These are phyloP conservation scores for Chaetomium sp. DNA, from an alignment of 2,329 filamentous ascomycete genomes.

Conservation along the genomic window DNA sequence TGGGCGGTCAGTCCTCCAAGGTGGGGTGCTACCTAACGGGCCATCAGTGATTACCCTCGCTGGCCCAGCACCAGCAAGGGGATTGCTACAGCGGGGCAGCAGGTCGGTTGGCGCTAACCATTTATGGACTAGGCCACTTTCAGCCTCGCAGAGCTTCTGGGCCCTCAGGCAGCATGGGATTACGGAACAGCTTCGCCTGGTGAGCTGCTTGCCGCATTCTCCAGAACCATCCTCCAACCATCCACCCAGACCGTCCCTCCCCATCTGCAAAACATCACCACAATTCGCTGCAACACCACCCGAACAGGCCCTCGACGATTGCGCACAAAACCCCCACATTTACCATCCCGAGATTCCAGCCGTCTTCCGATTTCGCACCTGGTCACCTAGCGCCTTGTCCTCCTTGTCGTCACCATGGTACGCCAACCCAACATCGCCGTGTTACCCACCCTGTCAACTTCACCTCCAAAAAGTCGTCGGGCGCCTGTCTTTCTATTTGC, in stretches of 20 bases:
- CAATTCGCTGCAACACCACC: background rate
- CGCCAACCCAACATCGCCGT: background rate
- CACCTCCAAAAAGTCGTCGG: background rate
- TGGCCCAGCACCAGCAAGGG: background rate
- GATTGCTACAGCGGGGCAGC: constrained; percentile 8
- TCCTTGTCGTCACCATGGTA: constrained; percentile 22
- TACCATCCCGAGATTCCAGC: background rate
- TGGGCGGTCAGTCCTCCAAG: background rate
- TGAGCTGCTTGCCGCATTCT: constrained; percentile 7
- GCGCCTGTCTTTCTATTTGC: background rate
- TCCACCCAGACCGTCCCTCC: constrained; percentile 1
- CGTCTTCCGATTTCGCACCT: background rate
- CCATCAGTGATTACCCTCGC: too few relatives aligned
- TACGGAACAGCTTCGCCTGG: constrained; percentile 24
- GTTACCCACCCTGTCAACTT: too few relatives aligned
- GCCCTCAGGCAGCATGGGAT: constrained; percentile 27
- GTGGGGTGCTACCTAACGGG: background rate
- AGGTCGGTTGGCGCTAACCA: constrained; percentile 12
- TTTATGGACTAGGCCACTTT: constrained; percentile 15
- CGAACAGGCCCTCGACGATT: background rate
- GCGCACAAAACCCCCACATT: background rate
- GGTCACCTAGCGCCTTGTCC: background rate
- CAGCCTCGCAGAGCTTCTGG: constrained; percentile 25
- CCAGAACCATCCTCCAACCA: constrained; percentile 5
- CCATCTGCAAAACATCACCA: constrained; percentile 4